Percentiles rank a stretch among this genome's conserved stretches.
phyloP scores from a whole-genome alignment of 2,329 filamentous ascomycete genomes.

The Colletotrichum musicola region DNA sequence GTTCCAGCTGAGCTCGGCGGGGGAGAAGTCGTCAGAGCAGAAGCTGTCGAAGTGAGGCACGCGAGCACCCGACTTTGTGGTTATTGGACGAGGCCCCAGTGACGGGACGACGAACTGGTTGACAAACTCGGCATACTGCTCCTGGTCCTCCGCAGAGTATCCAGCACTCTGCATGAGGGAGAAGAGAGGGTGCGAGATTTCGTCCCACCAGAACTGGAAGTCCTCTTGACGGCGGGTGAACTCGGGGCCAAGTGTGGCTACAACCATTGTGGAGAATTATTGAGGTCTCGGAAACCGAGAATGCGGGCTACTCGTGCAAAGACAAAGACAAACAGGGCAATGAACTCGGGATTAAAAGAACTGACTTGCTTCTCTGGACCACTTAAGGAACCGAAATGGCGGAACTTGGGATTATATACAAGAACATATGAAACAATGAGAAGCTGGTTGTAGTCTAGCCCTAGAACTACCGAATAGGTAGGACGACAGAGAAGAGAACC shows the following conservation, averaged over 20 bases:
- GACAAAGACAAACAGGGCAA: background rate
- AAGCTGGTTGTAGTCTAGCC: too few relatives aligned
- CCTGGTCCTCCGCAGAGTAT: slow-evolving; percentile 25
- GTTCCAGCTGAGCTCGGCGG: slow-evolving; percentile 54
- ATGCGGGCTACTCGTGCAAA: too few relatives aligned
- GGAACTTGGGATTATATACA: slow-evolving; percentile 11
- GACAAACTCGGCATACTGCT: slow-evolving; percentile 22
- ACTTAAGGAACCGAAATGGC: background rate
- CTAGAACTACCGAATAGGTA: too few relatives aligned
- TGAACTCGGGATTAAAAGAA: background rate
- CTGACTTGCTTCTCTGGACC: background rate
- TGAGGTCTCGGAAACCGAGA: background rate
- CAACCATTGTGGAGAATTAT: slow-evolving; percentile 11
- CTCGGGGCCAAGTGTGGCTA: background rate
- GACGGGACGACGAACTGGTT: slow-evolving; percentile 30
- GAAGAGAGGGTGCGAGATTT: slow-evolving; percentile 24
- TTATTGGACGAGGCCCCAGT: slow-evolving; percentile 16
- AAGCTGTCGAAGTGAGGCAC: slow-evolving; percentile 35
- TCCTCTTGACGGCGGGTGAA: slow-evolving; percentile 1
- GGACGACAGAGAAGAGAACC: too few relatives aligned
- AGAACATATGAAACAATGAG: background rate
- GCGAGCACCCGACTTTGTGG: slow-evolving; percentile 16
- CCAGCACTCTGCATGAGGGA: slow-evolving; percentile 35
- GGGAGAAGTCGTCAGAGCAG: slow-evolving; percentile 49
- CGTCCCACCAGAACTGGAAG: slow-evolving; percentile 17